Conservation (phyloP, 2,329 filamentous ascomycete genomes). For the Trichothecium roseum region DNA sequence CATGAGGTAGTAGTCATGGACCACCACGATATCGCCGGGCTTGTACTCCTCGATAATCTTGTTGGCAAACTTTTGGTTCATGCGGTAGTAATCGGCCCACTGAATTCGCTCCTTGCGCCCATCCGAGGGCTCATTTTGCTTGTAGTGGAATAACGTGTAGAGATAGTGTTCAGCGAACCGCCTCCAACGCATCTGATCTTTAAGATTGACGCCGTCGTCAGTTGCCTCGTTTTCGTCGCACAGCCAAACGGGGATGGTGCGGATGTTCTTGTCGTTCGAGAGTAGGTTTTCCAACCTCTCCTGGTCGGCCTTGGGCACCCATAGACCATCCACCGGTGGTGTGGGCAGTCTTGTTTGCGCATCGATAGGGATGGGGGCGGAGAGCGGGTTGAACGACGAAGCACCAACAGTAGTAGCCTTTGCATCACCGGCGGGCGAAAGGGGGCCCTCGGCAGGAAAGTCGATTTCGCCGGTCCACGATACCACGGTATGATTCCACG, state of each 20-base stretch:
- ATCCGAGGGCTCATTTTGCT: conserved; percentile 83
- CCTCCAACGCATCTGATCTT: conserved; percentile 79
- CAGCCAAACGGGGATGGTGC: conserved; percentile 82
- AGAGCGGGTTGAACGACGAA: conserved; percentile 58
- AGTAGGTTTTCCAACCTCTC: conserved; percentile 64
- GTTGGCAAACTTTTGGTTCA: conserved; percentile 89
- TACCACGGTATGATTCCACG: conserved; percentile 87
- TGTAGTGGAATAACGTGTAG: conserved; percentile 92
- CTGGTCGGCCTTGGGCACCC: conserved; percentile 61
- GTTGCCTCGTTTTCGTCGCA: conserved; percentile 61
- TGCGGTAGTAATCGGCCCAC: conserved; percentile 86
- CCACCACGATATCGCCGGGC: conserved; percentile 82
- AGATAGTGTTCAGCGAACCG: conserved; percentile 85
- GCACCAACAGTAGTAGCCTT: conserved; percentile 38
- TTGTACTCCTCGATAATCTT: conserved; percentile 82
- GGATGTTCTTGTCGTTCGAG: conserved; percentile 61
- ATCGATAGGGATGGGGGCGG: conserved; percentile 70
- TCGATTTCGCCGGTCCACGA: conserved; percentile 91
- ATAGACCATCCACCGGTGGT: conserved; percentile 59
- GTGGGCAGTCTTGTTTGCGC: conserved; percentile 41
- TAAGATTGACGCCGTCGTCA: conserved; percentile 60
- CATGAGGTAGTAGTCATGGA: conserved; percentile 92
- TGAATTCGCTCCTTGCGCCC: conserved; percentile 70
- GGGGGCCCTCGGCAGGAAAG: conserved; percentile 27
- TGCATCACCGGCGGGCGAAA: conserved; percentile 30